Evolutionary conservation across 176 grass and related monocot species (phyloP), one percentile per base, ranked within the genome.

Genomic region (Tillandsia leiboldiana): DNA sequence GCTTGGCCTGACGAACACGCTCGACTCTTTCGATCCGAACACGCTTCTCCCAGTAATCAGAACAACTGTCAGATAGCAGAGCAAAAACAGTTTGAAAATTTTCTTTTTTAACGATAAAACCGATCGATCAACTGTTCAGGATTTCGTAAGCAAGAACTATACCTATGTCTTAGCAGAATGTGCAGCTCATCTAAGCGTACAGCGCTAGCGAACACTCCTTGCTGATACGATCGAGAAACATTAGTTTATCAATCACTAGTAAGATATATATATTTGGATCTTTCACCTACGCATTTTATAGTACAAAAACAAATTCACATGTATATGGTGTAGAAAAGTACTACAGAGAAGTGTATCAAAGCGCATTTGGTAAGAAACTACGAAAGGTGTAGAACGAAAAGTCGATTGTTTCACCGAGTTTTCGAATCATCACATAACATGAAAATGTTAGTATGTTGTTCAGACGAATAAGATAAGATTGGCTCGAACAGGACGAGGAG

Each of bases 101-200:
- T 12, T 12, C 51, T 11, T 51, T 24, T 26, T 53, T 12, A 52
- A 1, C 51, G 14, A 48, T 70, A 64, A 33, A 73, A 24, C 48
- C 57, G 6, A 29, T 4, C 18, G 42, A 26, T 24, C 9, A 4
- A 67, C n/a, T 1, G 1, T 26, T 28, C 51, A 54, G 10, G 3
- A 13, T 49, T 13, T 65, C 69, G 12, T 62, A 1, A 66, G 15
- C 13, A 10, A 62, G 56, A 29, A 42, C 33, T 51, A 67, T 81
- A 87, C 93, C 89, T 92, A 49, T 81, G 59, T 0, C 86, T 85
- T 56, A 97, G 49, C 47, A 96, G 65, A 70, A 89, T 85, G 77
- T 79, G 89, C 59, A 96, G 74, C 82, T 90, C 93, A 29, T 92
- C 93, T 26, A 96, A 70, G 80, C 79, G 83, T 3, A 92, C 70